Evolutionary conservation across 1,139 yeast species (phyloP).

Genomic region (Kodamaea suecica): DNA sequence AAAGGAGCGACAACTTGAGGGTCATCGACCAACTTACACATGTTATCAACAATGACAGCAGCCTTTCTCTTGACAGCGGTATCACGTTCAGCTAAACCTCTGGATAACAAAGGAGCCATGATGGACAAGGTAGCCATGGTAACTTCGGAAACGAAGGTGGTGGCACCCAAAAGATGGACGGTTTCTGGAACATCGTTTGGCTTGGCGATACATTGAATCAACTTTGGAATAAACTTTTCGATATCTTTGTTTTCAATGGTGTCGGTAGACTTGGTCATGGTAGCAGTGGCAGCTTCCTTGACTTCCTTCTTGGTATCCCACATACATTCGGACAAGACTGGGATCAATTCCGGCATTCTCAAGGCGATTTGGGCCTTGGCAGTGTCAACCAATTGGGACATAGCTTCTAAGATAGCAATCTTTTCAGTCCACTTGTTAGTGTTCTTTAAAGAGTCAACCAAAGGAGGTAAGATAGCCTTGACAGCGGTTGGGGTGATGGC

Average conservation of each 20-base stretch:
- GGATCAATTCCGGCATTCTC: slow-evolving; percentile 99
- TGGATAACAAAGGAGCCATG: slow-evolving; percentile 97
- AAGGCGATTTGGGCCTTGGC: slow-evolving; percentile 96
- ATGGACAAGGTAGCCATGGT: slow-evolving; percentile 99
- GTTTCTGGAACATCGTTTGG: slow-evolving; percentile 98
- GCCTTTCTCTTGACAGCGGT: slow-evolving; percentile 99
- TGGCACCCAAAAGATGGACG: slow-evolving; percentile 98
- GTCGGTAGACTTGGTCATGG: slow-evolving; percentile 95
- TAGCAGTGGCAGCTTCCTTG: slow-evolving; percentile 91
- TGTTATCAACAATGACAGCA: slow-evolving; percentile 98
- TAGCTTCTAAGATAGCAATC: slow-evolving; percentile 82
- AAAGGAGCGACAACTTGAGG: slow-evolving; percentile 99
- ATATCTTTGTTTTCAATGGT: slow-evolving; percentile 99
- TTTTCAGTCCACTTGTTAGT: slow-evolving; percentile 98
- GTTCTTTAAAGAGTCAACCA: slow-evolving; percentile 63
- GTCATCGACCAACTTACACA: slow-evolving; percentile 99
- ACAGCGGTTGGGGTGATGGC: slow-evolving; percentile 91
- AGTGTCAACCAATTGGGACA: slow-evolving; percentile 84
- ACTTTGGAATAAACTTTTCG: slow-evolving; percentile 96
- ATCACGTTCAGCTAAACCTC: slow-evolving; percentile 99
- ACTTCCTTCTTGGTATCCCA: slow-evolving; percentile 99
- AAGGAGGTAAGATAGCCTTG: slow-evolving; percentile 83
- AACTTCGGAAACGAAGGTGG: slow-evolving; percentile 98
- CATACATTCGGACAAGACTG: slow-evolving; percentile 98
- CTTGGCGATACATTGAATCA: slow-evolving; percentile 93